Base-by-base conservation (phyloP, 192 early-diverging fungal genomes). In the Dimargaris cristalligena region DNA sequence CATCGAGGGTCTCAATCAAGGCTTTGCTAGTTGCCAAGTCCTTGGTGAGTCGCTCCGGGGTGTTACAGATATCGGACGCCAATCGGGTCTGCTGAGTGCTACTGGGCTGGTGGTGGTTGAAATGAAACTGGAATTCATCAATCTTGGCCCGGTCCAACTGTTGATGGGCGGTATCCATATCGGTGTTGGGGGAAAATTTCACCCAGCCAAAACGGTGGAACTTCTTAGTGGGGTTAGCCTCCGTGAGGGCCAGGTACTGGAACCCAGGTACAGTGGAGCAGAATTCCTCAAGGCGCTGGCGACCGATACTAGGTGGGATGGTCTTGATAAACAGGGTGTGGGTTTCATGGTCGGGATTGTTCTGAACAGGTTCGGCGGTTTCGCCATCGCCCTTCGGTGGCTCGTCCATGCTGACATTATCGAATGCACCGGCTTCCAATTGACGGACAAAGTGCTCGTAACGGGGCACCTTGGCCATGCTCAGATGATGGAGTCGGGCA, bases 151-250 rank as follows among this genome's bases (percentile, higher is more conserved):
- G 72, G 60, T 88, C 73, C 52, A 89, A 67, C 35, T 70, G 66
- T 25, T 79, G 74, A 62, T 81, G 65, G 23, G 85, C 84, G 44
- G 68, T 72, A 14, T 83, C 78, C 67, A 94, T 76, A 63, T 94
- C 85, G n/a, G 88, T 86, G 23, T 83, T 89, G 29, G 86, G 72
- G 51, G 84, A 78, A 62, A 96, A 94, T 25, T 83, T 78, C 61
- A 91, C 82, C 94, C 94, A 97, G 13, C 91, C 94, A 60, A 92
- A 76, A 18, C 94, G 85, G 66, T 86, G 79, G 68, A 86, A 86
- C 61, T 88, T 83, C 67, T 88, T 88, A 63, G 79, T 74, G 32
- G 87, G 79, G 23, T 80, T 80, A 2, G 94, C 92, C 60, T 94
- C 92, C 16, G 87, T 87, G 6, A 97, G 67, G 13, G 85, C 82